These are phyloP conservation scores for Artemisia tridentata DNA, from an alignment of 129 eudicot genomes.

Conservation along the genomic window DNA sequence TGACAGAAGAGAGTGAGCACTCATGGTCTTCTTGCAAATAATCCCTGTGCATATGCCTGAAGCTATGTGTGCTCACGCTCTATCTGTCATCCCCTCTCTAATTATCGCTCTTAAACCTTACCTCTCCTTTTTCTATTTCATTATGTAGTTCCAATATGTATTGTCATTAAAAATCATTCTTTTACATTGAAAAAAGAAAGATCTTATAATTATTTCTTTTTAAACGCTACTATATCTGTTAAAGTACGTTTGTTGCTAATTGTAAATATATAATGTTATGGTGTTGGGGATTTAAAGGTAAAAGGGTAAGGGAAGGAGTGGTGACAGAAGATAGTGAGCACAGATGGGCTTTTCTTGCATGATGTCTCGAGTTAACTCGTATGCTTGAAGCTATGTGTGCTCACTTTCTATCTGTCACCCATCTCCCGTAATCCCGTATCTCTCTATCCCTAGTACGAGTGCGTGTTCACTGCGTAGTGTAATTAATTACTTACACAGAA, in stretches of 20 bases:
- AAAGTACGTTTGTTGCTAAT: too few species aligned
- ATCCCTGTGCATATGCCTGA: conserved; percentile 37
- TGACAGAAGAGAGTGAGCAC: conserved; percentile 68
- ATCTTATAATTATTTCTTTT: too few species aligned
- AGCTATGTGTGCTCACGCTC: conserved; percentile 82
- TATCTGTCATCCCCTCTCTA: conserved; percentile 62
- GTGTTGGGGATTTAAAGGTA: neutral
- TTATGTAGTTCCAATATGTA: too few species aligned
- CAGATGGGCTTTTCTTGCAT: conserved; percentile 22
- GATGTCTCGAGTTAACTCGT: neutral
- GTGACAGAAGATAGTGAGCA: conserved; percentile 45
- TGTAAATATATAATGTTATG: neutral
- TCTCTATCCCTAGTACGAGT: conserved; percentile 8
- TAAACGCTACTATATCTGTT: neutral
- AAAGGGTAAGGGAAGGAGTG: neutral
- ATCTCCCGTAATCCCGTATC: conserved; percentile 12
- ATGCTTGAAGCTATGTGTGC: conserved; percentile 33
- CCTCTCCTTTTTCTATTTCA: neutral
- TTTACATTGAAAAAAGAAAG: too few species aligned
- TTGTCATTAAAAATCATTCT: too few species aligned
- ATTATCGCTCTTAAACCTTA: neutral
- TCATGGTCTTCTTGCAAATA: conserved; percentile 32
- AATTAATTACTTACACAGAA: too few species aligned
- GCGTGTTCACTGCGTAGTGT: too few species aligned
- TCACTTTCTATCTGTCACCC: conserved; percentile 33